phyloP scores from a whole-genome alignment of 169 alveolate species.

The Cryptosporidium baileyi region DNA sequence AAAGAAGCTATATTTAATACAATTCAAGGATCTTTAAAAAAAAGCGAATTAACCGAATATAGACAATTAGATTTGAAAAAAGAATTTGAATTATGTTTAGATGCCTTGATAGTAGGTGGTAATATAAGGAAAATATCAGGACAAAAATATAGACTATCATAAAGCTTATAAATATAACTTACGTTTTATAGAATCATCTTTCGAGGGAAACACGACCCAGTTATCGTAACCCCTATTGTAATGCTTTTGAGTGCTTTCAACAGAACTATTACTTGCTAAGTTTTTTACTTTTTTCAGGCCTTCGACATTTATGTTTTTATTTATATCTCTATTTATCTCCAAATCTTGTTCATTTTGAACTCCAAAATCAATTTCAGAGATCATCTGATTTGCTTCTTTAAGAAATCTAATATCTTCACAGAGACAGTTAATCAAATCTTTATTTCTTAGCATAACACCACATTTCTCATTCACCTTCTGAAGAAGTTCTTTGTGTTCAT shows the following conservation, averaged over 20 bases:
- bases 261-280: not conserved
- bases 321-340: no score
- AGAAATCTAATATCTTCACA: slow-evolving; percentile 30
- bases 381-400: slow-evolving; percentile 21
- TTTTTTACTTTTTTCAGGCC: not conserved
- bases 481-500: slow-evolving; percentile 21
- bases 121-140: slow-evolving; percentile 49
- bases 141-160: slow-evolving; percentile 21
- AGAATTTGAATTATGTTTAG: slow-evolving; percentile 32
- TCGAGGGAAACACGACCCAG: slow-evolving; percentile 59
- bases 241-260: not conserved
- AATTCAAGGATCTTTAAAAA: not conserved
- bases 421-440: not conserved
- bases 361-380: not conserved
- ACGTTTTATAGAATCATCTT: not conserved
- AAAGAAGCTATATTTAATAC: slow-evolving; percentile 8
- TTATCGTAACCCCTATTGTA: not conserved
- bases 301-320: not conserved
- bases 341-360: not conserved
- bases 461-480: not conserved
- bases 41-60: not conserved
- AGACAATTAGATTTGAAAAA: slow-evolving; percentile 11
- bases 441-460: not conserved
- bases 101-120: slow-evolving; percentile 24
- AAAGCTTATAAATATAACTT: not conserved